These are phyloP conservation scores for Annulohypoxylon stygium DNA, from an alignment of 495 filamentous ascomycete species.

Conservation along the genomic window DNA sequence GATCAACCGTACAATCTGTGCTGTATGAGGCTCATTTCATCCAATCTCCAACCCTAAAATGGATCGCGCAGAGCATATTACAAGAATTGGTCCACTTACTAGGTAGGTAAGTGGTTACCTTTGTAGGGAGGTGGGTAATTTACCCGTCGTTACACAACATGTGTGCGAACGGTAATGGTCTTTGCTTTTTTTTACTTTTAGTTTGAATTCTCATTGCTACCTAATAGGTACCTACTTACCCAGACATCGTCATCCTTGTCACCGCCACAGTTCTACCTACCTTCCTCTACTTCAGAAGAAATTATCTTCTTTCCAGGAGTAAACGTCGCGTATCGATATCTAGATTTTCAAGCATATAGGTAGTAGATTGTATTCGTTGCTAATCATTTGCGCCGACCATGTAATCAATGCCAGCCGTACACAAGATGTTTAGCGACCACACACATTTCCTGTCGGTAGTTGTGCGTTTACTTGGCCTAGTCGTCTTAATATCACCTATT, in stretches of 20 bases:
- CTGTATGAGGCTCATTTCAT: slow-evolving; percentile 11
- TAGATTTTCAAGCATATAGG: background rate
- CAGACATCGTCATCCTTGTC: slow-evolving; percentile 4
- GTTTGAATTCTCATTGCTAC: too few species aligned
- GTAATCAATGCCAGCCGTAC: background rate
- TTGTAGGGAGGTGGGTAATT: background rate
- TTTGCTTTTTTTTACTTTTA: background rate
- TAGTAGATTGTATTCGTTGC: too few species aligned
- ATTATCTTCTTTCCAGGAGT: background rate
- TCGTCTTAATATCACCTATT: background rate
- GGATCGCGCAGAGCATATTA: background rate
- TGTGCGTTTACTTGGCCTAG: background rate
- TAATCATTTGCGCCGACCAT: too few species aligned
- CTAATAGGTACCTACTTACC: background rate
- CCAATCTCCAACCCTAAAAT: background rate
- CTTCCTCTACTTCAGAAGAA: background rate
- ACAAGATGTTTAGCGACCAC: background rate
- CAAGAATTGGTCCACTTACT: background rate
- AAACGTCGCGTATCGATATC: background rate
- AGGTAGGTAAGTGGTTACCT: background rate
- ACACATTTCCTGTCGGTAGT: background rate
- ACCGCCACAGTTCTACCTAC: background rate
- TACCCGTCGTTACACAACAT: slow-evolving; percentile 16
- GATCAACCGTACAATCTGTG: slow-evolving; percentile 6
- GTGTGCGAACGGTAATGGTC: background rate